phyloP scores from a whole-genome alignment of 2,329 filamentous ascomycete genomes.

The Eurotiales sp. region DNA sequence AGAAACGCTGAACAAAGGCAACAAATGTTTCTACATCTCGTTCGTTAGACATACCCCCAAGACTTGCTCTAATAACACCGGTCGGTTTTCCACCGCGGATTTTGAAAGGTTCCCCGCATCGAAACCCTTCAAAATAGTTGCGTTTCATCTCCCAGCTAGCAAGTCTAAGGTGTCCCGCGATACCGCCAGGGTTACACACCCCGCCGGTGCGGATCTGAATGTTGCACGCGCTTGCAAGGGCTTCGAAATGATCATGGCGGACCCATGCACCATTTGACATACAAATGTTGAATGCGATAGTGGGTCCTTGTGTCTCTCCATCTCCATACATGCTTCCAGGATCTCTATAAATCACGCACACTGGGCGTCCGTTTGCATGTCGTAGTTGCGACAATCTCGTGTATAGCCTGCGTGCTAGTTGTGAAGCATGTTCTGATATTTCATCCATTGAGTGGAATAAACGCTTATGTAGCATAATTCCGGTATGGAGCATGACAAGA shows the following conservation, averaged over 20 bases:
- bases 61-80: slow-evolving; percentile 76
- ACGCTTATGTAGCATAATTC: slow-evolving; percentile 63
- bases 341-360: slow-evolving; percentile 64
- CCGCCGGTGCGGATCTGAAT: slow-evolving; percentile 86
- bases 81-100: slow-evolving; percentile 80
- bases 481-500: slow-evolving; percentile 75
- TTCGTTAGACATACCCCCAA: slow-evolving; percentile 84
- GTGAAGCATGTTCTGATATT: slow-evolving; percentile 68
- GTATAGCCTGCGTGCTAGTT: slow-evolving; percentile 59
- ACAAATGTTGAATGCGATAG: slow-evolving; percentile 78
- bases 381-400: slow-evolving; percentile 55
- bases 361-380: slow-evolving; percentile 64
- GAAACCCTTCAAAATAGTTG: slow-evolving; percentile 80
- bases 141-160: slow-evolving; percentile 75
- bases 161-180: slow-evolving; percentile 67
- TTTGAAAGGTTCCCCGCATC: slow-evolving; percentile 79
- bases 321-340: slow-evolving; percentile 41
- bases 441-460: slow-evolving; percentile 69
- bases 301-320: slow-evolving; percentile 60
- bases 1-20: slow-evolving; percentile 68
- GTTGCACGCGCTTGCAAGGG: slow-evolving; percentile 70
- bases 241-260: slow-evolving; percentile 82
- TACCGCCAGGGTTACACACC: slow-evolving; percentile 86
- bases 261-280: slow-evolving; percentile 69
- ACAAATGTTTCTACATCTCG: slow-evolving; percentile 71